Conservation (phyloP, 371 early-diverging fungal genomes). For the Apophysomyces variabilis region DNA sequence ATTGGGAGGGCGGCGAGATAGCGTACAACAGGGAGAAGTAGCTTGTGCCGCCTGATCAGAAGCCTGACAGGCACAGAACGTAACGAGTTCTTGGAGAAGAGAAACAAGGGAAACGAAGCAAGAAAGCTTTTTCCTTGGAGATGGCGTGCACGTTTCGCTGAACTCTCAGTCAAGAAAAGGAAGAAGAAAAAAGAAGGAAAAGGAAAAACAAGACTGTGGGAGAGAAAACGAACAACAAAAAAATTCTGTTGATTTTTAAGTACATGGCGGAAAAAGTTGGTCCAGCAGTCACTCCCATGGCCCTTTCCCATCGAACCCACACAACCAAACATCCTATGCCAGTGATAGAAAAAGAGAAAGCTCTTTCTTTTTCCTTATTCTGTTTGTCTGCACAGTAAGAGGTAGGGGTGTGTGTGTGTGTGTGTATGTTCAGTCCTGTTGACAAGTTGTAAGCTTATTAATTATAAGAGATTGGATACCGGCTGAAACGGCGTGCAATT, state of each 20-base stretch:
- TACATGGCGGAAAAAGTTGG: slow-evolving; percentile 7
- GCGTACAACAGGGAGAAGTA: background rate
- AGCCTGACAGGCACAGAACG: slow-evolving; percentile 2
- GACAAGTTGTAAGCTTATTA: too few relatives aligned
- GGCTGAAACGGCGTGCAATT: background rate
- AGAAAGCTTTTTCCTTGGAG: slow-evolving; percentile 9
- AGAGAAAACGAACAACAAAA: slow-evolving; percentile 3
- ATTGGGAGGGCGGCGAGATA: background rate
- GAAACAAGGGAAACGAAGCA: slow-evolving; percentile 3
- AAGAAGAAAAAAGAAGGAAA: slow-evolving; percentile 21
- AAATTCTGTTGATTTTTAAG: slow-evolving; percentile 13
- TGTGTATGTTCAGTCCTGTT: too few relatives aligned
- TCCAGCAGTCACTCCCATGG: background rate
- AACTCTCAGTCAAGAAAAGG: slow-evolving; percentile 8
- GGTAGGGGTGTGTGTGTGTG: too few relatives aligned
- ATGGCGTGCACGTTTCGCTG: too few relatives aligned
- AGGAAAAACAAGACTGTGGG: slow-evolving; percentile 8
- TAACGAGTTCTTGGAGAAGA: slow-evolving; percentile 13
- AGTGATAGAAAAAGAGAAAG: too few relatives aligned
- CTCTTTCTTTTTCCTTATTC: too few relatives aligned
- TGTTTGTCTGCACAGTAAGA: too few relatives aligned
- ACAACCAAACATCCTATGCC: too few relatives aligned
- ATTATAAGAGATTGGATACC: too few relatives aligned
- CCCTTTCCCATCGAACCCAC: background rate
- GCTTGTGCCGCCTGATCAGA: background rate